Conservation (phyloP, 139 green algal genomes). For the Astrephomene gubernaculifera region DNA sequence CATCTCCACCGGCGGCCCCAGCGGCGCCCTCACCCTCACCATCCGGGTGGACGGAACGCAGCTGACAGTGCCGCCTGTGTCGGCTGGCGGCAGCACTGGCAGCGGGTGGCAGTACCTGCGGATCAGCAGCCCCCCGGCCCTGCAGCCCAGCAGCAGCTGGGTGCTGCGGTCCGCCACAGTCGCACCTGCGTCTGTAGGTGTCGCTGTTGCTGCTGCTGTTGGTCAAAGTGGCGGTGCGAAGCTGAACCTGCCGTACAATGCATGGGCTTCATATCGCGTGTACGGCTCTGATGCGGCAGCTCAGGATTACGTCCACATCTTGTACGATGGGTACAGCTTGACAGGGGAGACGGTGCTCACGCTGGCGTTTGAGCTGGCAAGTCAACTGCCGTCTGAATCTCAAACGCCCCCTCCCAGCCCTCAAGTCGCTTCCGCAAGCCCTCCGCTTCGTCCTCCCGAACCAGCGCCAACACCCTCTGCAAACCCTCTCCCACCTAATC, state of each 20-base stretch:
- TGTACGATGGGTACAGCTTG: slow-evolving; percentile 4
- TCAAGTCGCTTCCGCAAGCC: not conserved
- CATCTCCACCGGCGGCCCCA: not conserved
- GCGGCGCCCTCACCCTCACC: not conserved
- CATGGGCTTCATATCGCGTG: not conserved
- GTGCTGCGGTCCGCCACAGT: not conserved
- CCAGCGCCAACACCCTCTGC: not conserved
- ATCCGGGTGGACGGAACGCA: not conserved
- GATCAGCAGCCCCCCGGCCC: not conserved
- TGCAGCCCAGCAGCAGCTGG: not conserved
- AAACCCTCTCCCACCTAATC: not conserved
- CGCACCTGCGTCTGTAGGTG: too few species aligned
- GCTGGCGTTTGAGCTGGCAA: not conserved
- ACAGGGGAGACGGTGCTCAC: not conserved
- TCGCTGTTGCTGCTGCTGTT: not conserved
- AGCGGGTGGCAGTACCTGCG: slow-evolving; percentile 8
- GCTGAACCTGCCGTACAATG: slow-evolving; percentile 7
- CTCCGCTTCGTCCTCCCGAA: not conserved
- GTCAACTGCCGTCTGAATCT: not conserved
- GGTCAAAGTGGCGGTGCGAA: not conserved
- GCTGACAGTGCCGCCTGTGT: not conserved
- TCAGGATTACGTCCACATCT: not conserved
- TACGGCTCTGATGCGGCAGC: not conserved
- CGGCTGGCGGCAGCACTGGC: not conserved
- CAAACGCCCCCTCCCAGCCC: not conserved